Evolutionary conservation across 805 yeast genomes (phyloP).

Genomic region (Yarrowia bubula): DNA sequence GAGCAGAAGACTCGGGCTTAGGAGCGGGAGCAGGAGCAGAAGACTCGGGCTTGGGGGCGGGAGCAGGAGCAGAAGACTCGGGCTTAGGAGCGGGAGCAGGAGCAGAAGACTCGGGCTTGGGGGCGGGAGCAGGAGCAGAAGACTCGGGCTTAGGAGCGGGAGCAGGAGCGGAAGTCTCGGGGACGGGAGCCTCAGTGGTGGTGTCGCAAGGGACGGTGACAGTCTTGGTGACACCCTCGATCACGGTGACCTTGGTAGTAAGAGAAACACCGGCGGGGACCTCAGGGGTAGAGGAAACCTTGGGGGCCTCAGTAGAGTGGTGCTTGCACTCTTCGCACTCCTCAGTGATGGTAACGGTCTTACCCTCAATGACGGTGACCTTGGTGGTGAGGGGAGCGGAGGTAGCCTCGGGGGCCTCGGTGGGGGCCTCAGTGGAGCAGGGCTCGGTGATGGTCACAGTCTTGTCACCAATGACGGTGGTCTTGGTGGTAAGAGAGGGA

Average conservation of each 20-base stretch:
- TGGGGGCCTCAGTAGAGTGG: slow-evolving; percentile 30
- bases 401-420: slow-evolving; percentile 30
- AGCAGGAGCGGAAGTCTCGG: slow-evolving; percentile 29
- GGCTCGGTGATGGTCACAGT: slow-evolving; percentile 20
- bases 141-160: slow-evolving; percentile 20
- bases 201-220: slow-evolving; percentile 29
- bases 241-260: slow-evolving; percentile 27
- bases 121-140: slow-evolving; percentile 19
- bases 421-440: slow-evolving; percentile 29
- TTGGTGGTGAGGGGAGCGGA: slow-evolving; percentile 28
- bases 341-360: slow-evolving; percentile 13
- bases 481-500: slow-evolving; percentile 49
- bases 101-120: not conserved
- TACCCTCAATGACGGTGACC: slow-evolving; percentile 48
- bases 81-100: slow-evolving; percentile 28
- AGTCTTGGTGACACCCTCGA: slow-evolving; percentile 30
- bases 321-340: slow-evolving; percentile 47
- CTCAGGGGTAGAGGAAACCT: slow-evolving; percentile 30
- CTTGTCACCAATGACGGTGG: slow-evolving; percentile 25
- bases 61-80: slow-evolving; percentile 25
- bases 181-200: slow-evolving; percentile 31
- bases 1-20: slow-evolving; percentile 28
- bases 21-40: slow-evolving; percentile 8
- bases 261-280: slow-evolving; percentile 26
- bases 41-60: slow-evolving; percentile 4